Evolutionary conservation across 2,329 filamentous ascomycete genomes (phyloP), one percentile per base, ranked within the genome.

Genomic region (Sordariomycetes sp.): DNA sequence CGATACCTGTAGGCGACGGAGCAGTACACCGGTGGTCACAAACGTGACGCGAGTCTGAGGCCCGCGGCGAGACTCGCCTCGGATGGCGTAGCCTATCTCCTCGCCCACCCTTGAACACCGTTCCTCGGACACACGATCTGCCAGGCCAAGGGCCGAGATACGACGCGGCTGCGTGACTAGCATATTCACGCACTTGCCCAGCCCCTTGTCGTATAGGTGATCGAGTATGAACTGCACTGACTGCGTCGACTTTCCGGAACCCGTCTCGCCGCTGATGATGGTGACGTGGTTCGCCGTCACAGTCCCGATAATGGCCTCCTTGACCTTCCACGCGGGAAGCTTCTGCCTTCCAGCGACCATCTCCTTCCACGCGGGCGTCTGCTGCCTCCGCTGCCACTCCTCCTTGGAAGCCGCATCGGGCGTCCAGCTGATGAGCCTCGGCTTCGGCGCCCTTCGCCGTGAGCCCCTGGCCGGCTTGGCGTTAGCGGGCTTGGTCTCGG

Each of bases 151-250:
- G 1, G 94, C 94, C 32, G 92, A 96, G 60, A 99, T 97, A 68
- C 94, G 83, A 59, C 94, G 84, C 24, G 94, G 94, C 65, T 99
- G 94, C 0, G 94, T 99, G 65, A 95, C 96, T 60, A 99, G 84
- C 61, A 99, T 95, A 65, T 95, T 96, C 35, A 86, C 88, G 13
- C 82, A 82, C 13, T 80, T 81, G 2, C 92, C 94, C 10, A 95
- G 76, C 8, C 85, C 82, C 52, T 81, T 78, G 60, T 80, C 77
- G 64, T 96, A 95, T 61, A 97, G 75, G 64, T 97, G 89, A 65
- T 99, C 94, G 1, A 99, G 77, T 51, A 99, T 79, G 69, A 97
- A 99, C 68, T 99, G 94, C 36, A 97, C 90, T 2, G 90, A 94
- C 69, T 99, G 94, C 0, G 71, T 73, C 2, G 70, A 73, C 60